phyloP scores from a whole-genome alignment of 2,329 filamentous ascomycete genomes.

The Alternaria gaisen region DNA sequence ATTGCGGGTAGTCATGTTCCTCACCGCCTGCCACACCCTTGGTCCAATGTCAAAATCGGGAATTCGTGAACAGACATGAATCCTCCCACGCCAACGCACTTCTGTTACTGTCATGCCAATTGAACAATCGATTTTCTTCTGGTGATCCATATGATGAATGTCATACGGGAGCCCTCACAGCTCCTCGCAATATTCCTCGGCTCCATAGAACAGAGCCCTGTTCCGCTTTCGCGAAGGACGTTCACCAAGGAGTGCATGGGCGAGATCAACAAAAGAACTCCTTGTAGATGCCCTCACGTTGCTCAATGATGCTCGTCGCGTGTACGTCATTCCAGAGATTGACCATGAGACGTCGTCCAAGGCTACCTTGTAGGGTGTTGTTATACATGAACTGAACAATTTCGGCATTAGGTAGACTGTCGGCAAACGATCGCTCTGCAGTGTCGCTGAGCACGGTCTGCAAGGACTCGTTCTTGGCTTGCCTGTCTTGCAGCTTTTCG shows the following conservation, averaged over 20 bases:
- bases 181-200: background rate
- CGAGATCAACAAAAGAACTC: background rate
- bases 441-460: too few species aligned
- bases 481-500: too few species aligned
- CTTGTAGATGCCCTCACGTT: background rate
- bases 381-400: too few species aligned
- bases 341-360: too few species aligned
- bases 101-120: background rate
- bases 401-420: too few species aligned
- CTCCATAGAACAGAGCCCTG: background rate
- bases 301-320: too few species aligned
- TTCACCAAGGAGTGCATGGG: background rate
- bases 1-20: background rate
- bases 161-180: background rate
- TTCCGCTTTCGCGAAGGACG: too few species aligned
- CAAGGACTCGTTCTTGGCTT: too few species aligned
- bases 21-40: background rate
- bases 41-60: background rate
- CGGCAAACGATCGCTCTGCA: too few species aligned
- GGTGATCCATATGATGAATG: background rate
- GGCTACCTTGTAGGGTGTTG: too few species aligned
- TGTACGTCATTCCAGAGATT: too few species aligned
- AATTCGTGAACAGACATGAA: background rate
- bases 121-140: background rate
- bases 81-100: background rate